Conservation (phyloP, 2,329 filamentous ascomycete genomes). For the Scolecobasidium constrictum region DNA sequence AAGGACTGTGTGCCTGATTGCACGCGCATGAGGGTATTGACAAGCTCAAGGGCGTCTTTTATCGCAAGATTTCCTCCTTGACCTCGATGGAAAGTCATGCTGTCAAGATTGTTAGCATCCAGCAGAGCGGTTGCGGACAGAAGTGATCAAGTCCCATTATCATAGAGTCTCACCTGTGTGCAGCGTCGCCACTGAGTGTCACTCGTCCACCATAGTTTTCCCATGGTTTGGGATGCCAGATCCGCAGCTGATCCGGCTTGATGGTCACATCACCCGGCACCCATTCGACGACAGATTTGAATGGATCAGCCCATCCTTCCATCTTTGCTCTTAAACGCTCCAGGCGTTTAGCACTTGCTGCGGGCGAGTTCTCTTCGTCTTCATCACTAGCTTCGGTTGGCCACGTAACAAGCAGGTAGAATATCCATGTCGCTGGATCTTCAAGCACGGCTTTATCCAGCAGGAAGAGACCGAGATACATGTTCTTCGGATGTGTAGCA, state of each 20-base stretch:
- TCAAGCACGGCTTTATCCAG: constrained; percentile 9
- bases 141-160: too few species aligned
- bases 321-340: constrained; percentile 9
- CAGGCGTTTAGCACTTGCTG: background rate
- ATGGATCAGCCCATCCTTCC: constrained; percentile 11
- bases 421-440: constrained; percentile 10
- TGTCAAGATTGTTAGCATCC: background rate
- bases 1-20: constrained; percentile 1
- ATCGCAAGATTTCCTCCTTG: constrained; percentile 12
- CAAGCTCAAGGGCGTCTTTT: constrained; percentile 10
- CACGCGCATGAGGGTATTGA: constrained; percentile 7
- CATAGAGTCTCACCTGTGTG: constrained; percentile 4
- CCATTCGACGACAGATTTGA: constrained; percentile 11
- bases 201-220: constrained; percentile 9
- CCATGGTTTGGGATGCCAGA: constrained; percentile 10
- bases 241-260: constrained; percentile 8
- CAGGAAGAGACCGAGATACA: constrained; percentile 11
- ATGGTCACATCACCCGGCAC: constrained; percentile 9
- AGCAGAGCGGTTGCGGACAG: too few species aligned
- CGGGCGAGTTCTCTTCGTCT: constrained; percentile 8
- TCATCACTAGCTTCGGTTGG: constrained; percentile 5
- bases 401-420: constrained; percentile 10
- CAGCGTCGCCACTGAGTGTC: constrained; percentile 10
- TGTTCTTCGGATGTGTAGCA: constrained; percentile 10
- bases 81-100: constrained; percentile 12